Conservation (phyloP, 108 stramenopile species). For the Seminavis robusta region DNA sequence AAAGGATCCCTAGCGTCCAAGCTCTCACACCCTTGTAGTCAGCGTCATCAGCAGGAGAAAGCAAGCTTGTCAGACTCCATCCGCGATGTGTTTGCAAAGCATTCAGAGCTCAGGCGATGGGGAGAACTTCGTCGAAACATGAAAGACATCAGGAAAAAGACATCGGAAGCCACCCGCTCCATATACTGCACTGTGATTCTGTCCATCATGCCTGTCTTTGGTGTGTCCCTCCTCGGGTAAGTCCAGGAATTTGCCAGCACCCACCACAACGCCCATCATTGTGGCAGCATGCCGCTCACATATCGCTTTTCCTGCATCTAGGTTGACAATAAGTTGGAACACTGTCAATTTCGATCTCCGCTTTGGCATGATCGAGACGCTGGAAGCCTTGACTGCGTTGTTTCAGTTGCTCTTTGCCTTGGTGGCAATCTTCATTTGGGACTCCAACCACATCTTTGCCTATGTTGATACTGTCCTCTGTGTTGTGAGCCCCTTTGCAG, state of each 20-base stretch:
- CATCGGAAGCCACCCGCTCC: constrained; percentile 7
- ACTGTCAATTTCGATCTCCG: constrained; percentile 17
- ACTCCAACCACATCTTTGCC: constrained; percentile 9
- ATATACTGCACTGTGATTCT: constrained; percentile 28
- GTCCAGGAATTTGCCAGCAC: too few species aligned
- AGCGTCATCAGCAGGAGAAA: too few species aligned
- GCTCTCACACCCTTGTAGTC: too few species aligned
- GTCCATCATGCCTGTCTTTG: constrained; percentile 17
- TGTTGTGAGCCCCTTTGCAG: constrained; percentile 13
- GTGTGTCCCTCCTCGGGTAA: constrained; percentile 14
- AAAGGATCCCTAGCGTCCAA: constrained; percentile 13
- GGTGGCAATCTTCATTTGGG: constrained; percentile 20
- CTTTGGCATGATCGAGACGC: constrained; percentile 7
- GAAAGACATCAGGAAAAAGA: constrained; percentile 3
- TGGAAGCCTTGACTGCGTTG: constrained; percentile 23
- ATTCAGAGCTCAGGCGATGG: too few species aligned
- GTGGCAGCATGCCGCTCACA: too few species aligned
- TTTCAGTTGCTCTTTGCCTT: constrained; percentile 27
- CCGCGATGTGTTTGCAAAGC: too few species aligned
- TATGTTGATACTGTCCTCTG: constrained; percentile 29
- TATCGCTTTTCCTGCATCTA: too few species aligned
- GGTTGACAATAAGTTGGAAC: too few species aligned
- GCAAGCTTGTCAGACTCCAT: too few species aligned
- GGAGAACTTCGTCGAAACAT: too few species aligned
- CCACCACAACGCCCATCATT: too few species aligned